phyloP scores from a whole-genome alignment of 345 rosid genomes.

The Noccaea bulbosa region DNA sequence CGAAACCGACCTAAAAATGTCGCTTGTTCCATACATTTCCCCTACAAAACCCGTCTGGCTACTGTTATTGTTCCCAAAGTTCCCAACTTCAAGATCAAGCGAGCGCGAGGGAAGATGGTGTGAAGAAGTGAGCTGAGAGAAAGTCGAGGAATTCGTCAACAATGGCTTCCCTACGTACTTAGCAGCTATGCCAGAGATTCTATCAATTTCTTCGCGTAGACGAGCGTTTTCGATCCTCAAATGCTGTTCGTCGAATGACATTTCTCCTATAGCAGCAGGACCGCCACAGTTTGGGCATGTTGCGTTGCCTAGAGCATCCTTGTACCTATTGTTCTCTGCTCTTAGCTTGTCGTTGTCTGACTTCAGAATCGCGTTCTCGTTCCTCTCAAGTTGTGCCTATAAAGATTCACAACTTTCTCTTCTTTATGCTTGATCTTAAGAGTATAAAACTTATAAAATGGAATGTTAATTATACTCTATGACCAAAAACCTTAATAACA shows the following conservation, averaged over 20 bases:
- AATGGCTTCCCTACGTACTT: slow-evolving; percentile 81
- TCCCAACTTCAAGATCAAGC: slow-evolving; percentile 56
- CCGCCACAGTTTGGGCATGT: slow-evolving; percentile 95
- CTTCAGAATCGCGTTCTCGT: slow-evolving; percentile 76
- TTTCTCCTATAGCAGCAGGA: slow-evolving; percentile 82
- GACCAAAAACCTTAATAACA: background rate
- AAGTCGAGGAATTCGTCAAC: slow-evolving; percentile 50
- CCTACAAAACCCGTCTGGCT: slow-evolving; percentile 68
- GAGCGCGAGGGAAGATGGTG: slow-evolving; percentile 57
- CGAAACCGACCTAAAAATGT: slow-evolving; percentile 58
- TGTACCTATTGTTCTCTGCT: slow-evolving; percentile 77
- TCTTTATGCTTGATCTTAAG: background rate
- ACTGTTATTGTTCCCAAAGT: slow-evolving; percentile 45
- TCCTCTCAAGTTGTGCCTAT: slow-evolving; percentile 89
- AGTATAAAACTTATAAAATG: background rate
- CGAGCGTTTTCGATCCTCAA: slow-evolving; percentile 89
- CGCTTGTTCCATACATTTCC: slow-evolving; percentile 73
- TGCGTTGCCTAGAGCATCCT: slow-evolving; percentile 72
- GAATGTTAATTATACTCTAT: background rate
- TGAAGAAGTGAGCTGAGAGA: slow-evolving; percentile 52
- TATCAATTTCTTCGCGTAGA: slow-evolving; percentile 86
- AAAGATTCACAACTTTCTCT: background rate
- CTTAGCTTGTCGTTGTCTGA: slow-evolving; percentile 87
- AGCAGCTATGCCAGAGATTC: slow-evolving; percentile 83
- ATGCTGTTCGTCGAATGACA: slow-evolving; percentile 98